Base-by-base conservation (phyloP, 352 stramenopile genomes). In the Globisporangium acanthophoron region DNA sequence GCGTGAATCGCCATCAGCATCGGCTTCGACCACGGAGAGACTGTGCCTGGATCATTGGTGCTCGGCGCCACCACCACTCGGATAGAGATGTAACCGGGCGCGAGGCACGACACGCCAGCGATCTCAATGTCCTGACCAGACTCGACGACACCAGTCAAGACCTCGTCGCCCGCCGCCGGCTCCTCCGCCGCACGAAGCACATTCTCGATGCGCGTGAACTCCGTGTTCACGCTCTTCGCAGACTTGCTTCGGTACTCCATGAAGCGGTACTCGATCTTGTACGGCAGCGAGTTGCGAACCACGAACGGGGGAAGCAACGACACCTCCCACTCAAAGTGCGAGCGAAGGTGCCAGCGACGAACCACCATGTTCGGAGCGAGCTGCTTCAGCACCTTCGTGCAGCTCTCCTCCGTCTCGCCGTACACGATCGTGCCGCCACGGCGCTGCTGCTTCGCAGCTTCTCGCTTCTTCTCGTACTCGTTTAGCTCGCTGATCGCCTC, bases 221-320 rank as follows among this genome's bases (percentile, higher is more conserved):
- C 84, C 13, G 69, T 47, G 11, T 65, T 74, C 40, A 80, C 76
- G 58, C 86, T 76, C 39, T 60, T 81, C 8, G 65, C 58, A 9
- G 73, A 71, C 43, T 71, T 86, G 29, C 67, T 62, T 51, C 87
- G 86, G 71, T 95, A 95, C 56, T 95, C 85, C 3, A 92, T 67
- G 58, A 93, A 92, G 1, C 82, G 78, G 61, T 90, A 95, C 50
- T 95, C 83, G 49, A 95, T 69, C 50, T 81, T 74, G 62, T 95
- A 95, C 31, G 85, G 85, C 33, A 95, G 61, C 41, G 85, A 89
- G 60, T 95, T 95, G n/a, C 83, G 85, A 20, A 95, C 72, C 13
- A 93, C 80, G 54, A 95, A 91, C n/a, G 80, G 70, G 55, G 85
- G 79, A 12, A 92, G 39, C 13, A 95, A 58, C 5, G 79, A 80